Percentiles rank a stretch among this genome's conserved stretches.
Evolutionary conservation across 345 rosid species (phyloP).

Genomic region (Leavenworthia alabamica): DNA sequence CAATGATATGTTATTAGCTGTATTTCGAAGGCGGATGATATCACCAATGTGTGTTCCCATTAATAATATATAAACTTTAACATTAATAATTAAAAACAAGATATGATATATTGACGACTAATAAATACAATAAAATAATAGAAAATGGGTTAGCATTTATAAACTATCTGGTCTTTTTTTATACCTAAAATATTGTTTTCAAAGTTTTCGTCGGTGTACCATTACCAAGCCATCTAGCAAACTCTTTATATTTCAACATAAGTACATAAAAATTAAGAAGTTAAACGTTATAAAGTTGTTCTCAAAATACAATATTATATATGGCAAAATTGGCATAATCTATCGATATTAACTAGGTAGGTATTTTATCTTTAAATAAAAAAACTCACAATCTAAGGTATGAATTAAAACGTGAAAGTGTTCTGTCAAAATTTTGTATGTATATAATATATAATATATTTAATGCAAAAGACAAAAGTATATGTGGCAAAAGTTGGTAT

Average conservation of each 20-base stretch:
- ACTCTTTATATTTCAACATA: background rate
- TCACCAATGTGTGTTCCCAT: background rate
- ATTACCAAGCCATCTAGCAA: background rate
- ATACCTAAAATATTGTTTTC: background rate
- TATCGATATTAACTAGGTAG: too few species aligned
- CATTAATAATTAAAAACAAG: too few species aligned
- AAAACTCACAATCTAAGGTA: too few species aligned
- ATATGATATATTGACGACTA: too few species aligned
- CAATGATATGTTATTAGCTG: slow-evolving; percentile 26
- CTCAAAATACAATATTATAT: too few species aligned
- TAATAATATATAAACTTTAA: background rate
- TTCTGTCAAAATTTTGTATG: too few species aligned
- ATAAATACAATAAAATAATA: too few species aligned
- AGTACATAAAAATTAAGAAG: too few species aligned
- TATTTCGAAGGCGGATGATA: slow-evolving; percentile 10
- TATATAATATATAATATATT: fast-evolving
- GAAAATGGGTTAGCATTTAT: background rate
- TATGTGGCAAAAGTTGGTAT: background rate
- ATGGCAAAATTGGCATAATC: too few species aligned
- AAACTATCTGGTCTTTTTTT: background rate
- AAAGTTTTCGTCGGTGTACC: background rate
- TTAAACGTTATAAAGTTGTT: too few species aligned
- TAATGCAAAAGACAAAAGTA: too few species aligned
- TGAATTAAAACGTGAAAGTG: background rate
- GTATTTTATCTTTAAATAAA: too few species aligned